Evolutionary conservation across 163 green algal genomes (phyloP).

Genomic region (Scenedesmus sp.): DNA sequence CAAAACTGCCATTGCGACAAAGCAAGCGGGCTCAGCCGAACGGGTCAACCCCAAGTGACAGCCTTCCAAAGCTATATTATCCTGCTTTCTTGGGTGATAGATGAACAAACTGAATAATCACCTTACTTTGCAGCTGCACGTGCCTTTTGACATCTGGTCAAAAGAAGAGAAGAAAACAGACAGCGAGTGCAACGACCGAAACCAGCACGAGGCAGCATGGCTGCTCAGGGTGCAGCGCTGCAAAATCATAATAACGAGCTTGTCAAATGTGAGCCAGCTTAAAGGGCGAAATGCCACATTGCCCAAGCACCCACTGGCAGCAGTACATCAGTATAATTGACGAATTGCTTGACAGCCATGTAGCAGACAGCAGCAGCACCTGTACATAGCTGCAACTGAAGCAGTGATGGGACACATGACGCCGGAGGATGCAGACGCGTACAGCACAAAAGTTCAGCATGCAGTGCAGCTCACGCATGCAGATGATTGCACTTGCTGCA

Average conservation of each 20-base stretch:
- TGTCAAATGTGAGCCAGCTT: constrained; percentile 73
- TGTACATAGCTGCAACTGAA: not conserved
- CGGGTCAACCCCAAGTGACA: not conserved
- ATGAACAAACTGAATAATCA: not conserved
- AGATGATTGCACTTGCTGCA: constrained; percentile 41
- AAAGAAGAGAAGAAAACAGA: constrained; percentile 3
- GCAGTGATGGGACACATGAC: not conserved
- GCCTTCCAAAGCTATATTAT: not conserved
- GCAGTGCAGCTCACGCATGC: not conserved
- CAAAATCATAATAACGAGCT: constrained; percentile 85
- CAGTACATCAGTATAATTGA: not conserved
- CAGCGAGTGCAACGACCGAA: not conserved
- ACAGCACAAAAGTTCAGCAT: not conserved
- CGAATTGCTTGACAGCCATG: not conserved
- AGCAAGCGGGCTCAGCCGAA: too few species aligned
- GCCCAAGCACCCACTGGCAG: not conserved
- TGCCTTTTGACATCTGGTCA: not conserved
- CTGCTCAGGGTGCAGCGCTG: constrained; percentile 73
- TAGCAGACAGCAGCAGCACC: not conserved
- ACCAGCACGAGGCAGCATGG: constrained; percentile 54
- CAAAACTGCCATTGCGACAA: too few species aligned
- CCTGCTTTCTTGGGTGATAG: not conserved
- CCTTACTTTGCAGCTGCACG: not conserved
- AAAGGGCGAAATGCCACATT: not conserved
- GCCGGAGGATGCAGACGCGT: not conserved